A percentile compares a stretch with the other conserved stretches of the same genome.
Evolutionary conservation across 2,329 filamentous ascomycete genomes (phyloP).

Genomic region (Claviceps africana): DNA sequence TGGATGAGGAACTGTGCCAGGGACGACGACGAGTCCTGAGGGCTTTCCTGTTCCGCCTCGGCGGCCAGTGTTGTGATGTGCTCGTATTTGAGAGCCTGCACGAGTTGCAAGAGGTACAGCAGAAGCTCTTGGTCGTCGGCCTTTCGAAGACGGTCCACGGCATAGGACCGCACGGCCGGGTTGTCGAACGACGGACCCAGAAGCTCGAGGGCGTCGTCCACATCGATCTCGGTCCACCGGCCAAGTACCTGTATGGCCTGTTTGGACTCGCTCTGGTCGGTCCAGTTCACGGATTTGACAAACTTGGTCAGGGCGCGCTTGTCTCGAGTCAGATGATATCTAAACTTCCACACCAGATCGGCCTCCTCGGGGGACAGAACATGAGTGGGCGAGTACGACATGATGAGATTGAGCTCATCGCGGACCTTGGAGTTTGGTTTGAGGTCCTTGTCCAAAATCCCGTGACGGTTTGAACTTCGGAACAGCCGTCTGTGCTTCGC

Average conservation of each 20-base stretch:
- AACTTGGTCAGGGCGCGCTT: slow-evolving; percentile 92
- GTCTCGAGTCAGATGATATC: slow-evolving; percentile 84
- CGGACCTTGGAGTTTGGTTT: slow-evolving; percentile 93
- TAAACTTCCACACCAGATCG: slow-evolving; percentile 93
- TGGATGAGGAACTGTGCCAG: slow-evolving; percentile 80
- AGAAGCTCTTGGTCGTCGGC: slow-evolving; percentile 85
- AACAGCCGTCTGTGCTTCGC: slow-evolving; percentile 87
- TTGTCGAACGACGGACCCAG: slow-evolving; percentile 89
- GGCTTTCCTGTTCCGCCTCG: slow-evolving; percentile 39
- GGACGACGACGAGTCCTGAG: slow-evolving; percentile 57
- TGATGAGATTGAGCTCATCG: slow-evolving; percentile 81
- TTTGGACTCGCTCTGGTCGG: slow-evolving; percentile 67
- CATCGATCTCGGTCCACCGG: slow-evolving; percentile 92
- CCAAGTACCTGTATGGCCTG: slow-evolving; percentile 82
- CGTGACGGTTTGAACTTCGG: slow-evolving; percentile 76
- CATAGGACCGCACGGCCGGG: slow-evolving; percentile 75
- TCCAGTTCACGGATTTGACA: slow-evolving; percentile 95
- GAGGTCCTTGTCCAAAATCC: slow-evolving; percentile 85
- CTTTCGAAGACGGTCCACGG: slow-evolving; percentile 81
- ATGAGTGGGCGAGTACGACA: slow-evolving; percentile 87
- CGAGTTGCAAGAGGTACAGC: slow-evolving; percentile 82
- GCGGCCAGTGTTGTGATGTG: slow-evolving; percentile 41
- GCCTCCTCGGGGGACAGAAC: slow-evolving; percentile 80
- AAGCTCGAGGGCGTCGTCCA: slow-evolving; percentile 89
- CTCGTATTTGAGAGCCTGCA: slow-evolving; percentile 92